phyloP scores from a whole-genome alignment of 495 filamentous ascomycete genomes.

The Talaromyces wortmannii region DNA sequence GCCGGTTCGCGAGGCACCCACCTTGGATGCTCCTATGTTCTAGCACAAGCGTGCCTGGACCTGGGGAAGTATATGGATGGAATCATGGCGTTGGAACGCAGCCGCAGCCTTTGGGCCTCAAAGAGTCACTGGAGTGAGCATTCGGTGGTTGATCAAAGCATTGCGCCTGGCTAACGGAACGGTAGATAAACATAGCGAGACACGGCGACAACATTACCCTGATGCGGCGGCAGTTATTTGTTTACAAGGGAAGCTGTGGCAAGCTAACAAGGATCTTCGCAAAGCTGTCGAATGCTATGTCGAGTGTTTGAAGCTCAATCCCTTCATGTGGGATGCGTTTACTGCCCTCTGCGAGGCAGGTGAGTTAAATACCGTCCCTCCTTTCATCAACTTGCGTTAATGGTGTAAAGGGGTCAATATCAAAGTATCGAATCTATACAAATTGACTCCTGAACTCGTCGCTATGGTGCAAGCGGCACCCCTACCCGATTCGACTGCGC shows the following conservation, averaged over 20 bases:
- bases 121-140: slow-evolving; percentile 65
- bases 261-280: slow-evolving; percentile 69
- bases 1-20: slow-evolving; percentile 60
- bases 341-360: slow-evolving; percentile 66
- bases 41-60: slow-evolving; percentile 79
- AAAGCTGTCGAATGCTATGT: slow-evolving; percentile 80
- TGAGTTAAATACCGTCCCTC: slow-evolving; percentile 22
- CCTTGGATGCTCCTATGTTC: slow-evolving; percentile 84
- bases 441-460: slow-evolving; percentile 61
- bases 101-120: slow-evolving; percentile 60
- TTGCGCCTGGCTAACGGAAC: background rate
- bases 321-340: slow-evolving; percentile 99
- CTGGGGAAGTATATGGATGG: slow-evolving; percentile 75
- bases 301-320: slow-evolving; percentile 81
- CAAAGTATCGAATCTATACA: slow-evolving; percentile 78
- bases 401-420: slow-evolving; percentile 62
- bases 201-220: slow-evolving; percentile 57
- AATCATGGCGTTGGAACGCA: slow-evolving; percentile 69
- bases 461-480: slow-evolving; percentile 33
- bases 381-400: slow-evolving; percentile 14
- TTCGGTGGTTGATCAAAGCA: background rate
- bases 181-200: slow-evolving; percentile 62
- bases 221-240: slow-evolving; percentile 78
- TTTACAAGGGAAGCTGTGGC: slow-evolving; percentile 80
- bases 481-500: slow-evolving; percentile 26